Evolutionary conservation across 1,139 yeast species (phyloP).

Genomic region (Candida sanyaensis): DNA sequence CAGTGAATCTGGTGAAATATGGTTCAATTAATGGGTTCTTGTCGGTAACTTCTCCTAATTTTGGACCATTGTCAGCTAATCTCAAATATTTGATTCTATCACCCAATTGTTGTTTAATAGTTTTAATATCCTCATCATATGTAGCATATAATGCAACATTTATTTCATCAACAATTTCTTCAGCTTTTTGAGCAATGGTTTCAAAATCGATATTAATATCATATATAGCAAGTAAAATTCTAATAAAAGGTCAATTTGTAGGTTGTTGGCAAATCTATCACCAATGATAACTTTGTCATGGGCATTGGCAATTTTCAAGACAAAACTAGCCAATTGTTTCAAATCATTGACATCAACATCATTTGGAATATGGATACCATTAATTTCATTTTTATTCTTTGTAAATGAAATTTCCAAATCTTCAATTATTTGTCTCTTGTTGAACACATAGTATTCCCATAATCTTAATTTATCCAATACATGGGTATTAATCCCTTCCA

Average conservation of each 20-base stretch:
- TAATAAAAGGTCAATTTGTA: conserved; percentile 55
- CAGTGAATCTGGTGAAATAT: conserved; percentile 75
- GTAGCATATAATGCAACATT: conserved; percentile 72
- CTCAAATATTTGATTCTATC: conserved; percentile 78
- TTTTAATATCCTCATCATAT: conserved; percentile 71
- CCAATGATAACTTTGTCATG: conserved; percentile 23
- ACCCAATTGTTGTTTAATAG: conserved; percentile 65
- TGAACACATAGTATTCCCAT: conserved; percentile 87
- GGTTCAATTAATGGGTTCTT: conserved; percentile 74
- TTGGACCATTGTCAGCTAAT: conserved; percentile 79
- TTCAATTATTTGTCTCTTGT: conserved; percentile 41
- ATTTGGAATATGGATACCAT: conserved; percentile 32
- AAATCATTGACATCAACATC: conserved; percentile 34
- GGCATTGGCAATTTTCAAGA: conserved; percentile 41
- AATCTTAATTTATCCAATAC: conserved; percentile 67
- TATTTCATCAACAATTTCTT: conserved; percentile 67
- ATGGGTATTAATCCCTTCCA: conserved; percentile 66
- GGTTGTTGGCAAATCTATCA: conserved; percentile 52
- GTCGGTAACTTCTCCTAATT: conserved; percentile 60
- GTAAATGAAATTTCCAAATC: conserved; percentile 41
- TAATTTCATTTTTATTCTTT: conserved; percentile 22
- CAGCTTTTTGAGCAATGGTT: conserved; percentile 43
- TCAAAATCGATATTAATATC: conserved; percentile 31
- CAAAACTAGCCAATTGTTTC: conserved; percentile 52
- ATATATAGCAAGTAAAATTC: conserved; percentile 35